These are phyloP conservation scores for Cercospora sp. DNA, from an alignment of 2,329 filamentous ascomycete species.

Conservation along the genomic window DNA sequence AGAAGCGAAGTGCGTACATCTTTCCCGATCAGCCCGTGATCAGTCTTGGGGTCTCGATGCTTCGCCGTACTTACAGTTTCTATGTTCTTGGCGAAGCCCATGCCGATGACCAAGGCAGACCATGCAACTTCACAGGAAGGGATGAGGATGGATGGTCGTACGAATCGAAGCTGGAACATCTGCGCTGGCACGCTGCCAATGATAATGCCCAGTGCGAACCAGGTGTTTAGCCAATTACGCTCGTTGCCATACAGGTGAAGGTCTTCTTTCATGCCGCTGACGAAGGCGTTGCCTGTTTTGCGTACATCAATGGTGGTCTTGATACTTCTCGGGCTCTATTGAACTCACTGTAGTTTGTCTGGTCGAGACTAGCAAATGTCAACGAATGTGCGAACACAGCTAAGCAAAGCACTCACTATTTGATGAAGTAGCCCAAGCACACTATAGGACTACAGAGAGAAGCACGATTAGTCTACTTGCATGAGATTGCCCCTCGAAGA, in stretches of 20 bases:
- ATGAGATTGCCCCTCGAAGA: neutral
- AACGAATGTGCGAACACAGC: neutral
- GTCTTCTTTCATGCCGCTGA: slow-evolving; percentile 47
- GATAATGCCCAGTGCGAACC: slow-evolving; percentile 23
- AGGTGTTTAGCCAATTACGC: slow-evolving; percentile 36
- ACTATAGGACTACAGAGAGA: slow-evolving; percentile 5
- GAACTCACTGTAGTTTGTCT: slow-evolving; percentile 6
- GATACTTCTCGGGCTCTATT: neutral
- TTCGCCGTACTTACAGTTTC: slow-evolving; percentile 8
- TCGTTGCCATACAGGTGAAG: slow-evolving; percentile 42
- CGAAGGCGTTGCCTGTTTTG: slow-evolving; percentile 41
- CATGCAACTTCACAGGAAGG: slow-evolving; percentile 19
- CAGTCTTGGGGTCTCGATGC: neutral
- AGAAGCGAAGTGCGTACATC: slow-evolving; percentile 22
- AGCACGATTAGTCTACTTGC: neutral
- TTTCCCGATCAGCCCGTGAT: neutral
- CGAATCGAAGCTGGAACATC: slow-evolving; percentile 14
- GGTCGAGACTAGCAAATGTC: neutral
- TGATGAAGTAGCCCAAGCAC: slow-evolving; percentile 14
- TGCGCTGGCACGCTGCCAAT: slow-evolving; percentile 20
- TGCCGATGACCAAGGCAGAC: slow-evolving; percentile 20
- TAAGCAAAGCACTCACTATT: neutral
- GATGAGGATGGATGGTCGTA: slow-evolving; percentile 18
- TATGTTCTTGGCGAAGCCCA: slow-evolving; percentile 22
- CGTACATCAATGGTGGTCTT: neutral